A percentile compares a stretch with the other conserved stretches of the same genome.
phyloP scores from a whole-genome alignment of 805 yeast genomes.

The Saccharomycopsis fodiens region DNA sequence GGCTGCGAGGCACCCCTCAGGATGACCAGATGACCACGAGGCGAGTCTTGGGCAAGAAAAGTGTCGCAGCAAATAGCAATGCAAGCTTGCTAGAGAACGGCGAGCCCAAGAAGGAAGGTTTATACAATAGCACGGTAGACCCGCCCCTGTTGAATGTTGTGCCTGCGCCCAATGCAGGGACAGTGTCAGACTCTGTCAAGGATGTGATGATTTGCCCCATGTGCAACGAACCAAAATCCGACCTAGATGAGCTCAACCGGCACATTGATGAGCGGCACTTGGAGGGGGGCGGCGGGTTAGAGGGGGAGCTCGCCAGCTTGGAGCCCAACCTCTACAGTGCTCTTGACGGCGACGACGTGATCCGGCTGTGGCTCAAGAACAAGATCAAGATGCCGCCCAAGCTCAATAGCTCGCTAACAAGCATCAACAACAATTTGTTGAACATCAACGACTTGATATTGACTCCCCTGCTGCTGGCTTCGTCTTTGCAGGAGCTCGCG shows the following conservation, averaged over 20 bases:
- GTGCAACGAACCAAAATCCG: slow-evolving; percentile 3
- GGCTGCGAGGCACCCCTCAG: no score
- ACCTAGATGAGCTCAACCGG: slow-evolving; percentile 7
- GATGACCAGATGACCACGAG: no score
- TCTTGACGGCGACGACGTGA: slow-evolving; percentile 13
- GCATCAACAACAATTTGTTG: slow-evolving; percentile 8
- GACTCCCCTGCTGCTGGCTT: slow-evolving; percentile 5
- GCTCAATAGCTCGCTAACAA: slow-evolving; percentile 5
- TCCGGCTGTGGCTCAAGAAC: slow-evolving; percentile 14
- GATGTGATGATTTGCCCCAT: slow-evolving; percentile 14
- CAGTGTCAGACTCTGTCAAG: no score
- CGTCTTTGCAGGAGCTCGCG: slow-evolving; percentile 8
- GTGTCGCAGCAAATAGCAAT: no score
- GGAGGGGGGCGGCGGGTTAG: background rate
- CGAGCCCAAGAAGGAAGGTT: no score
- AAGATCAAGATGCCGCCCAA: slow-evolving; percentile 14
- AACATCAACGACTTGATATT: slow-evolving; percentile 13
- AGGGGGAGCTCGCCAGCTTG: background rate
- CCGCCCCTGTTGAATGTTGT: no score
- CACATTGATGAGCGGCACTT: slow-evolving; percentile 15
- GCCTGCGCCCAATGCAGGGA: no score
- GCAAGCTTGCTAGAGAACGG: no score
- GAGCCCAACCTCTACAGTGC: background rate
- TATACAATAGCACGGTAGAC: no score
- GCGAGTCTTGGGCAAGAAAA: no score